phyloP scores from a whole-genome alignment of 371 early-diverging fungal species.

The Apophysomyces variabilis region DNA sequence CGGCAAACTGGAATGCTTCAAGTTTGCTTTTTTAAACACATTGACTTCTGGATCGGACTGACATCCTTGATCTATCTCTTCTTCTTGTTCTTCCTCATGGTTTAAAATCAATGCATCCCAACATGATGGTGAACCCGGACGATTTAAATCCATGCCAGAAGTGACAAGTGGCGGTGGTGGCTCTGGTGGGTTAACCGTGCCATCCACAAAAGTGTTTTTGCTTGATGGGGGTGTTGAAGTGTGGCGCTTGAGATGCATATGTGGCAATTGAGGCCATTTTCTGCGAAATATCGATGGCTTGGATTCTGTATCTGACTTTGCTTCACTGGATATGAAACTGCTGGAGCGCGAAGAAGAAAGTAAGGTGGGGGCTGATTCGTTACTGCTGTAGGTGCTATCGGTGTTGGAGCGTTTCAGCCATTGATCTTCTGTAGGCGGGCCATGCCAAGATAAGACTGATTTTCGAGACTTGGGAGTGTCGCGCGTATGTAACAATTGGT shows the following conservation, averaged over 20 bases:
- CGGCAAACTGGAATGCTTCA: neutral
- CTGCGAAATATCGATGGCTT: neutral
- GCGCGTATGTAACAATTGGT: neutral
- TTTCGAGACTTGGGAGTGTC: neutral
- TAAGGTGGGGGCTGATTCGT: neutral
- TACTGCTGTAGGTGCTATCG: neutral
- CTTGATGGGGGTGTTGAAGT: neutral
- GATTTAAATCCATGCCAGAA: neutral
- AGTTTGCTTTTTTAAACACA: neutral
- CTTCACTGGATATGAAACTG: neutral
- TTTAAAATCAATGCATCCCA: neutral
- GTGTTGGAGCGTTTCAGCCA: conserved; percentile 8
- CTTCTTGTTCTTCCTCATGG: neutral
- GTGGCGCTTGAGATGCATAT: conserved; percentile 1
- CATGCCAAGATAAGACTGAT: neutral
- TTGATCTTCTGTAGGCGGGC: conserved; percentile 4
- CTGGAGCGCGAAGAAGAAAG: conserved; percentile 3
- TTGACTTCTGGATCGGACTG: conserved; percentile 8
- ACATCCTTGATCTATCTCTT: neutral
- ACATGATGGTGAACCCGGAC: neutral
- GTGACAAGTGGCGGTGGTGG: conserved; percentile 17
- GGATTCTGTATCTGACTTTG: neutral
- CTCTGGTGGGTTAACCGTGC: conserved; percentile 18
- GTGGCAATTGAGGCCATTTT: conserved; percentile 5
- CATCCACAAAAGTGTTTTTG: neutral